Percentiles rank a stretch among this genome's conserved stretches.
Conservation (phyloP, 2,329 filamentous ascomycete genomes). For the Colletotrichum costaricense region DNA sequence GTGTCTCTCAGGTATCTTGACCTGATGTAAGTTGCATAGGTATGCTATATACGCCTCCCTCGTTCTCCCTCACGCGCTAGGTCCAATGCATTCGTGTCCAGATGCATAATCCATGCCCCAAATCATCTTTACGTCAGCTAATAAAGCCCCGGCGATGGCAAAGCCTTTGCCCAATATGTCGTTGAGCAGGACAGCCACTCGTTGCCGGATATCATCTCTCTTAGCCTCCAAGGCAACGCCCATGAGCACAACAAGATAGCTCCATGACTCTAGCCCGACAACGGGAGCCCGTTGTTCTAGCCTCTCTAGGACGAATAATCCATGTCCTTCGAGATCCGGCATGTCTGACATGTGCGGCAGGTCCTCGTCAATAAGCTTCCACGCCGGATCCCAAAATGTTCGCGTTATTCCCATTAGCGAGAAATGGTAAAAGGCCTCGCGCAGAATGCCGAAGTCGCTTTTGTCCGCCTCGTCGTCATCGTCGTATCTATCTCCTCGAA, state of each 20-base stretch:
- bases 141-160: neutral
- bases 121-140: neutral
- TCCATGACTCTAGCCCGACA: conserved; percentile 15
- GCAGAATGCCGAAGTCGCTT: conserved; percentile 6
- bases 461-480: neutral
- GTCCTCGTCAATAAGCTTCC: conserved; percentile 22
- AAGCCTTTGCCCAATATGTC: conserved; percentile 14
- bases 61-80: neutral
- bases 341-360: conserved; percentile 8
- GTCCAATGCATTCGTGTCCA: neutral
- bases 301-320: conserved; percentile 4
- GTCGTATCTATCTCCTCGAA: neutral
- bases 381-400: conserved; percentile 15
- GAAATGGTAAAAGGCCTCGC: conserved; percentile 12
- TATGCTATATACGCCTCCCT: too few species aligned
- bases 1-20: neutral
- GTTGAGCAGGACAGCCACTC: neutral
- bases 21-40: neutral
- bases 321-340: conserved; percentile 10
- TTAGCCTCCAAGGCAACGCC: conserved; percentile 11
- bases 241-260: conserved; percentile 8
- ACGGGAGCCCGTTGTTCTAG: conserved; percentile 16
- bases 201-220: neutral
- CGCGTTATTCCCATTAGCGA: conserved; percentile 21
- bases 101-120: conserved; percentile 3